These are phyloP conservation scores for Sanghuangporus sanghuang DNA, from an alignment of 1,284 basidiomycete species.

Conservation along the genomic window DNA sequence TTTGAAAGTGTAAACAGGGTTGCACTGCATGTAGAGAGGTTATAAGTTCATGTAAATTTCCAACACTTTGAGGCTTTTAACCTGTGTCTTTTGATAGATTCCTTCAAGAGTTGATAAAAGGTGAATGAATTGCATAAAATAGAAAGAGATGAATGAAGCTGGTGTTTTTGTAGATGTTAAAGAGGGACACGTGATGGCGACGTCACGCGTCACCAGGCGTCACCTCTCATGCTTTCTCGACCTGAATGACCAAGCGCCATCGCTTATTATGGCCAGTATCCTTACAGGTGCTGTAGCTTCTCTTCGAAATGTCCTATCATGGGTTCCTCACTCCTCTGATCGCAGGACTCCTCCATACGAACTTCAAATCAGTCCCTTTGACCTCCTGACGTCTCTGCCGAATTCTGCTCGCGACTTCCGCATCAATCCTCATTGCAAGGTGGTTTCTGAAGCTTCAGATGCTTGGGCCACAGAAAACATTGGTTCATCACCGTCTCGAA, in stretches of 20 bases:
- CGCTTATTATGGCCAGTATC: background rate
- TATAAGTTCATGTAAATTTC: no score
- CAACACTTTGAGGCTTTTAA: no score
- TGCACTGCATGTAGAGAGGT: no score
- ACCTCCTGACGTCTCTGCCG: background rate
- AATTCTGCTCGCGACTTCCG: conserved; percentile 5
- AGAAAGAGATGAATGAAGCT: background rate
- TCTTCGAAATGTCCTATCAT: background rate
- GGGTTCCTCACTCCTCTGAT: background rate
- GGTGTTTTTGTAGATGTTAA: background rate
- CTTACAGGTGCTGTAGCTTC: background rate
- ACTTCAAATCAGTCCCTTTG: background rate
- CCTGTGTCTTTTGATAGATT: no score
- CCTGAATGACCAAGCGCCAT: no score
- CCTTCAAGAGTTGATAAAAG: no score
- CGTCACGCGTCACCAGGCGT: no score
- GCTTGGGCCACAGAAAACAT: background rate
- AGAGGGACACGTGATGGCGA: background rate
- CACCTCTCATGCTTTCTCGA: no score
- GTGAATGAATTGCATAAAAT: background rate
- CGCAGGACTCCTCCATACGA: background rate
- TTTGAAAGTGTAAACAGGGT: no score
- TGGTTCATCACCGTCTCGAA: background rate
- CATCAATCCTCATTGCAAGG: conserved; percentile 1
- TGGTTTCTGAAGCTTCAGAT: background rate